A percentile compares a stretch with the other conserved stretches of the same genome.
These are phyloP conservation scores for Daucus carota DNA, from an alignment of 129 eudicot species.

Conservation along the genomic window DNA sequence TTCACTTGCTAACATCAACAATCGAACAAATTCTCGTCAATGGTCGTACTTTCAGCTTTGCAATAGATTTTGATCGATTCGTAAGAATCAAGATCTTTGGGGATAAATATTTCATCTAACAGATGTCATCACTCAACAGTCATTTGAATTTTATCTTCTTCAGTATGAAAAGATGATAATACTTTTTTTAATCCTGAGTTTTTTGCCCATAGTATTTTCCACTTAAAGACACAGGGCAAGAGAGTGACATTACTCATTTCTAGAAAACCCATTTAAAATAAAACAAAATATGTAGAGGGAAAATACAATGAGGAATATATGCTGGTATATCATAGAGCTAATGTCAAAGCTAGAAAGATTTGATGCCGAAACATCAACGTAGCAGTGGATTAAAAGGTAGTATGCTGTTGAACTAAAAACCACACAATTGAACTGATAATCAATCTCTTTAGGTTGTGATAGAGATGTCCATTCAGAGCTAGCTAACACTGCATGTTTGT, in stretches of 20 bases:
- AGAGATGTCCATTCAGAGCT: slow-evolving; percentile 9
- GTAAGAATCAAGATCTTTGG: neutral
- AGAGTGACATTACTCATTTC: too few relatives aligned
- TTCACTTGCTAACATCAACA: neutral
- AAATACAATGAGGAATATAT: too few relatives aligned
- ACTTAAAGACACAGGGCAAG: too few relatives aligned
- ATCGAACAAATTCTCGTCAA: slow-evolving; percentile 7
- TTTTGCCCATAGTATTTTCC: too few relatives aligned
- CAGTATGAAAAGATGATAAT: too few relatives aligned
- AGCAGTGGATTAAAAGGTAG: neutral
- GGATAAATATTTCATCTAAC: neutral
- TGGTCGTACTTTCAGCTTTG: neutral
- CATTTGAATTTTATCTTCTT: neutral
- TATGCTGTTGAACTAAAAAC: neutral
- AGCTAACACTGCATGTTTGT: slow-evolving; percentile 25
- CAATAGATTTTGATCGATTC: neutral
- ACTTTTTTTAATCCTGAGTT: too few relatives aligned
- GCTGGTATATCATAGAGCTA: too few relatives aligned
- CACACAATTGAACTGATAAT: neutral
- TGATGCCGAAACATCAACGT: neutral
- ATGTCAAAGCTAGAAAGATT: neutral
- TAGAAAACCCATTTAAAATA: too few relatives aligned
- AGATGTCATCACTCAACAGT: neutral
- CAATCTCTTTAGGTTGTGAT: slow-evolving; percentile 6
- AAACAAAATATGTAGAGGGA: neutral